phyloP scores from a whole-genome alignment of 176 grass and related monocot genomes.

The Miscanthus lutarioriparius region DNA sequence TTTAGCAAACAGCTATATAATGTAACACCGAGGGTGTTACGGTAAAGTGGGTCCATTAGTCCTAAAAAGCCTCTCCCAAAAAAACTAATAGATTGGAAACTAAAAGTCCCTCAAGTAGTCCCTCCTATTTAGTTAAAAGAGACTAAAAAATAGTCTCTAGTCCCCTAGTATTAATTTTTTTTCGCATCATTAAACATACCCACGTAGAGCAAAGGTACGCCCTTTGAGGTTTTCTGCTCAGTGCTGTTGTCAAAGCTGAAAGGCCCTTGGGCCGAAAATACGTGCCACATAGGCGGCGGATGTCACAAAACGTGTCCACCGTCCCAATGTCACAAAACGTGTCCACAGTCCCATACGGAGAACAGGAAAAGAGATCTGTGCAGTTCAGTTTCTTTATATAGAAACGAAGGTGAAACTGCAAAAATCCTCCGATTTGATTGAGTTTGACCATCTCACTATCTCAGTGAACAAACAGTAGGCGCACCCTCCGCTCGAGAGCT shows the following conservation, averaged over 20 bases:
- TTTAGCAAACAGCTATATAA: too few relatives aligned
- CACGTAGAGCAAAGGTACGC: neutral
- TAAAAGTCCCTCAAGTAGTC: too few relatives aligned
- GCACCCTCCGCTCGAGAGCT: slow-evolving; percentile 9
- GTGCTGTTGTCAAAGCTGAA: neutral
- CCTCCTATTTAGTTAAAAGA: too few relatives aligned
- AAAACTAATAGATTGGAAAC: too few relatives aligned
- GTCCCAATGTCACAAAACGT: neutral
- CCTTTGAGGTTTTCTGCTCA: neutral
- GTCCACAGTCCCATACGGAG: neutral
- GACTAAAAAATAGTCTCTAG: too few relatives aligned
- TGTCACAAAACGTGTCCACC: too few relatives aligned
- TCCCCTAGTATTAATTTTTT: too few relatives aligned
- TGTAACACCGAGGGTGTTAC: too few relatives aligned
- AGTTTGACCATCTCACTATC: neutral
- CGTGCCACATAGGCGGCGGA: neutral
- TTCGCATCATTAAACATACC: too few relatives aligned
- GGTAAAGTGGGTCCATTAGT: too few relatives aligned
- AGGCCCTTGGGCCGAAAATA: neutral
- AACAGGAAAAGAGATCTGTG: neutral
- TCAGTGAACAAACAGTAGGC: neutral
- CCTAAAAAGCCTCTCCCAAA: too few relatives aligned
- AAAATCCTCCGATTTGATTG: neutral
- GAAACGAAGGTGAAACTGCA: neutral
- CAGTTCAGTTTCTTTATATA: neutral